A percentile compares a stretch with the other conserved stretches of the same genome.
phyloP scores from a whole-genome alignment of 495 filamentous ascomycete genomes.

The Xylaria telfairii region DNA sequence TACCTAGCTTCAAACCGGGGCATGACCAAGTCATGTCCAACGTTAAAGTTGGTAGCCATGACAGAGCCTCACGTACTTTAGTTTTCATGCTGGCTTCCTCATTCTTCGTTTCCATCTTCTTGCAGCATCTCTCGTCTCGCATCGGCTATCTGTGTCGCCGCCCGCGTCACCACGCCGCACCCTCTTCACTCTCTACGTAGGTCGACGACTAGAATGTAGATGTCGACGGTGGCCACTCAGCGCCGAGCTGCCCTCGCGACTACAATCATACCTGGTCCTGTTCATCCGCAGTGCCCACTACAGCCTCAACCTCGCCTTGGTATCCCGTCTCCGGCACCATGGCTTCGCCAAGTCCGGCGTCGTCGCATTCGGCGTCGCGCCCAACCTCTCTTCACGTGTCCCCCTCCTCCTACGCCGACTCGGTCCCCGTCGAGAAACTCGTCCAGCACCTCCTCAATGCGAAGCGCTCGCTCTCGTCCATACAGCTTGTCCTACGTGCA shows the following conservation, averaged over 20 bases:
- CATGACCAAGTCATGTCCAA: too few species aligned
- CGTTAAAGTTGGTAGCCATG: not conserved
- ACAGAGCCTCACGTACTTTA: not conserved
- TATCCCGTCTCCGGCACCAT: conserved; percentile 29
- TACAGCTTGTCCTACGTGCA: conserved; percentile 82
- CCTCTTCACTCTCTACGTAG: not conserved
- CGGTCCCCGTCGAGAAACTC: conserved; percentile 70
- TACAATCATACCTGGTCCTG: not conserved
- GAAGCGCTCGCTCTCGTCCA: conserved; percentile 89
- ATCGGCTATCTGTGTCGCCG: not conserved
- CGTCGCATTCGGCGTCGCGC: conserved; percentile 34
- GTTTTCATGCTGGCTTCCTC: not conserved
- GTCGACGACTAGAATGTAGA: conserved; percentile 26
- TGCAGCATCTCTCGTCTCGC: not conserved
- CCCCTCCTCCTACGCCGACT: conserved; percentile 20
- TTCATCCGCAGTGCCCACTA: conserved; percentile 22
- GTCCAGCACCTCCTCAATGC: conserved; percentile 84
- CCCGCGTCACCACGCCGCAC: not conserved
- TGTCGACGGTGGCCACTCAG: conserved; percentile 15
- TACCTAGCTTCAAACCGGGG: not conserved
- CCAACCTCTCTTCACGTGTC: conserved; percentile 31
- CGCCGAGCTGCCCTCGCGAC: conserved; percentile 19
- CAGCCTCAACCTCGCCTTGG: not conserved
- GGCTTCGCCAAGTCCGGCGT: conserved; percentile 34
- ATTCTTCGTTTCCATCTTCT: not conserved